Percentiles rank a stretch among this genome's conserved stretches.
These are phyloP conservation scores for Sporothrix inflata DNA, from an alignment of 2,329 filamentous ascomycete genomes.

Conservation along the genomic window DNA sequence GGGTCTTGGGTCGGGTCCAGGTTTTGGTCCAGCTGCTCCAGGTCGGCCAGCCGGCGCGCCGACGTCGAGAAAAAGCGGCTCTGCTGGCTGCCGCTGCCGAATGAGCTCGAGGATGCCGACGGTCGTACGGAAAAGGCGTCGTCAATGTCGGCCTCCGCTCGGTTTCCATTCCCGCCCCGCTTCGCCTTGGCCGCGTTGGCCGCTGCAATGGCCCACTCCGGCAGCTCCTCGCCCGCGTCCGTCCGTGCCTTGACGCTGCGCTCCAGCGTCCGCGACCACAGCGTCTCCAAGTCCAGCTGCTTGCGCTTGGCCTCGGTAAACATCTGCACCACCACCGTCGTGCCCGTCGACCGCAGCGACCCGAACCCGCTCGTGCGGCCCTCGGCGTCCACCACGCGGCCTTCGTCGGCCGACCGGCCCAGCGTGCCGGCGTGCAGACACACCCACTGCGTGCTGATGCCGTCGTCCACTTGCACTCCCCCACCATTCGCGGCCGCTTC, in stretches of 20 bases:
- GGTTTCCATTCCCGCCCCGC: neutral
- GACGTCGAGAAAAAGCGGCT: slow-evolving; percentile 1
- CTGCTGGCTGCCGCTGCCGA: neutral
- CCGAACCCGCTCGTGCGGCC: slow-evolving; percentile 79
- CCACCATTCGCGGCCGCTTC: neutral
- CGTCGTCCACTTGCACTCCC: slow-evolving; percentile 68
- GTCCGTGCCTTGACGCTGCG: slow-evolving; percentile 35
- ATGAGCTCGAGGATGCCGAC: neutral
- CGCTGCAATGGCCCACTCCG: neutral
- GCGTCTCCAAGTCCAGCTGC: slow-evolving; percentile 57
- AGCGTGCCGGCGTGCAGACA: slow-evolving; percentile 85
- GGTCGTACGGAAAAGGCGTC: neutral
- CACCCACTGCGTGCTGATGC: slow-evolving; percentile 91
- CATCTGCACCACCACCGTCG: slow-evolving; percentile 60
- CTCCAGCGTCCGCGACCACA: slow-evolving; percentile 53
- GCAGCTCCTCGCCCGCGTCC: slow-evolving; percentile 24
- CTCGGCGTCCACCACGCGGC: slow-evolving; percentile 49
- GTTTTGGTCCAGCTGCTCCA: neutral
- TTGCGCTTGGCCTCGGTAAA: slow-evolving; percentile 58
- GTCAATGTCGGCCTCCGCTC: neutral
- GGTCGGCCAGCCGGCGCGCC: neutral
- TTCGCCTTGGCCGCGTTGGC: neutral
- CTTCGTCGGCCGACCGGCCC: slow-evolving; percentile 52
- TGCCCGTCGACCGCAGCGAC: slow-evolving; percentile 47
- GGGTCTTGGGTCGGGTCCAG: neutral